Base-by-base conservation (phyloP, 768 basidiomycete genomes). In the Filobasidium wieringae region DNA sequence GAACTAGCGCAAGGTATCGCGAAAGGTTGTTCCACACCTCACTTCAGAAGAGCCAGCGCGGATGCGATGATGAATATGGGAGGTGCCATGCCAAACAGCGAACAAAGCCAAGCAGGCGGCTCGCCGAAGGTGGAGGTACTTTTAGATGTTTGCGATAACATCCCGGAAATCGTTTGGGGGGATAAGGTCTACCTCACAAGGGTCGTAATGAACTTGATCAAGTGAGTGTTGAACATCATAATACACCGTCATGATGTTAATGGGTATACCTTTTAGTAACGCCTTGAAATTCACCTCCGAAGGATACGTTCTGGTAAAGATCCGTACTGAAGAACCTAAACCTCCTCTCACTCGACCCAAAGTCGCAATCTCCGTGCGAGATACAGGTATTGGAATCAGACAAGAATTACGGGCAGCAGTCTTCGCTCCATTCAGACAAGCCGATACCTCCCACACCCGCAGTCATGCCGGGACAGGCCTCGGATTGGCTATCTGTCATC, bases 131-230 rank as follows among this genome's bases (percentile, higher is more conserved):
- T 47, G 1, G 55, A 57, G 14, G 49, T 57, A 24, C 49, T 57
- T 6, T 36, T 57, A 11, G 55, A 57, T 9, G 40, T 57, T 36
- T 45, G 51, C 37, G 30, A 1, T 36, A 37, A 57, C 14, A 49
- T 57, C 6, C 55, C 55, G 14, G 24, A 11, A 2, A 33, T 47
- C n/a, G 55, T 57, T 12, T 57, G 33, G 22, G 15, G 47, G 24
- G 55, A 57, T 36, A 47, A 57, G 55, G 55, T 57, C n/a, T 57
- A 57, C 34, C 30, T 57, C 4, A 51, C 55, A 15, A 31, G 55
- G 30, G 40, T 57, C 9, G 34, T 57, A 33, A 57, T 57, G 55
- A 57, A 57, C 55, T 30, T 57, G 26, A 45, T 57, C 47, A 57
- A 57, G 41, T 43, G 41, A 43, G 41, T 43, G 9, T 8, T 9